Evolutionary conservation across 352 stramenopile species (phyloP), one percentile per base, ranked within the genome.

Genomic region (Phytophthora meadii): DNA sequence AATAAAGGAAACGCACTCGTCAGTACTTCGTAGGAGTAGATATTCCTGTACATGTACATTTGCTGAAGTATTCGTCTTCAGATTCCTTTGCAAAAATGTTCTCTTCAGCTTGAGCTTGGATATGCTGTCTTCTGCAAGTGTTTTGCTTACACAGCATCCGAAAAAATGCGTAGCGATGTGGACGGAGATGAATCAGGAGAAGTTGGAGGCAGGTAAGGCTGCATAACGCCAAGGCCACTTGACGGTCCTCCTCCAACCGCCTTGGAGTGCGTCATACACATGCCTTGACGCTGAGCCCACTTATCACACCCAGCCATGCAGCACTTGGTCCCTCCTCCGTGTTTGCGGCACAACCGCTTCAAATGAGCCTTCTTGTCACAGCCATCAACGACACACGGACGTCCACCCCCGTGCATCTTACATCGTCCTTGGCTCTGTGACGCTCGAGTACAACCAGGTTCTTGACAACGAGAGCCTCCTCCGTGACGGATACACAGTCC

Each of bases 221-320:
- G 44, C 47, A 61, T 25, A 3, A 46, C 12, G 5, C 54, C 55
- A 14, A 54, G 42, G 3, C 19, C 63, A 48, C 44, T 59, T 10
- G 47, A 14, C 27, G 71, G 22, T 22, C 22, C 50, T 7, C 51
- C 11, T 34, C 24, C 48, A 30, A 63, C 32, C 37, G 63, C 70
- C 72, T 94, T 93, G 22, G 82, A 83, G 69, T 95, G 88, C 25
- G 77, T 93, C 80, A 95, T 92, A 70, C 88, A 95, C 86, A 93
- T 90, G 48, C 83, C 82, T 30, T 89, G 74, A 15, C 86, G 84
- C 57, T 95, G 88, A 4, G 86, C 85, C 88, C 88, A 95, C 65
- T 95, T 95, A 5, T 93, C 79, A 28, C 88, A 95, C 5, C 72
- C 82, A 7, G 58, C 7, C 3, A 89, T 44, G 46, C 65, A 81